phyloP scores from a whole-genome alignment of 2,329 filamentous ascomycete species.

The Sarocladiaceae sp. region DNA sequence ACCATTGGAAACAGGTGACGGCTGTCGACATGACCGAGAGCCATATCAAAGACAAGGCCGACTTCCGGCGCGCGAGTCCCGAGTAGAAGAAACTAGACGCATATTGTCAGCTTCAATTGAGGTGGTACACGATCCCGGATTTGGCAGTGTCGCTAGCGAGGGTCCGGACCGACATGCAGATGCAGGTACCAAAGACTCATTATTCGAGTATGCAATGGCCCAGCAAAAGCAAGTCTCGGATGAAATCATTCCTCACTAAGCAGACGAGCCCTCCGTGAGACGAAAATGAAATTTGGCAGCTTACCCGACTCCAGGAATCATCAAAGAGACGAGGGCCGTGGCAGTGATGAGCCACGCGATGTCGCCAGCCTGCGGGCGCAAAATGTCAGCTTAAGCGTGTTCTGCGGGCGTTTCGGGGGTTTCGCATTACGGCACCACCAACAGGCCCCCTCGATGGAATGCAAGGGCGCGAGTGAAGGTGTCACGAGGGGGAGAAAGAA shows the following conservation, averaged over 20 bases:
- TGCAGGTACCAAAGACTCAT: background rate
- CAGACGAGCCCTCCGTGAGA: no score
- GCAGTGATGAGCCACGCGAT: constrained; percentile 78
- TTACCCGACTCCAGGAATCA: constrained; percentile 83
- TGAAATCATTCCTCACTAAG: no score
- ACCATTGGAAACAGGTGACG: constrained; percentile 87
- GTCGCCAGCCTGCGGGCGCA: constrained; percentile 53
- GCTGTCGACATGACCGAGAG: constrained; percentile 81
- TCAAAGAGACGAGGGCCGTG: constrained; percentile 78
- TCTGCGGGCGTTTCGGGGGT: constrained; percentile 13
- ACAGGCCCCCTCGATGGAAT: background rate
- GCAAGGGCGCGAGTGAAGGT: background rate
- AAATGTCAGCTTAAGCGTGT: constrained; percentile 16
- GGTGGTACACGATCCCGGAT: background rate
- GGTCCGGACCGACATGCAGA: background rate
- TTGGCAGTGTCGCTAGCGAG: no score
- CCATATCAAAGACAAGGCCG: constrained; percentile 84
- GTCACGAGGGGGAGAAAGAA: background rate
- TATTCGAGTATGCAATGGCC: no score
- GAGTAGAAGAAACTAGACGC: constrained; percentile 77
- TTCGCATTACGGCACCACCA: constrained; percentile 9
- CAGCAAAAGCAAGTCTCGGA: no score
- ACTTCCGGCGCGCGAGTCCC: constrained; percentile 81
- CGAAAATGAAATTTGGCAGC: constrained; percentile 17
- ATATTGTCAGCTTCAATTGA: constrained; percentile 10